Evolutionary conservation across 306 rosid species (phyloP), one percentile per base, ranked within the genome.

Genomic region (Heteromeles arbutifolia): DNA sequence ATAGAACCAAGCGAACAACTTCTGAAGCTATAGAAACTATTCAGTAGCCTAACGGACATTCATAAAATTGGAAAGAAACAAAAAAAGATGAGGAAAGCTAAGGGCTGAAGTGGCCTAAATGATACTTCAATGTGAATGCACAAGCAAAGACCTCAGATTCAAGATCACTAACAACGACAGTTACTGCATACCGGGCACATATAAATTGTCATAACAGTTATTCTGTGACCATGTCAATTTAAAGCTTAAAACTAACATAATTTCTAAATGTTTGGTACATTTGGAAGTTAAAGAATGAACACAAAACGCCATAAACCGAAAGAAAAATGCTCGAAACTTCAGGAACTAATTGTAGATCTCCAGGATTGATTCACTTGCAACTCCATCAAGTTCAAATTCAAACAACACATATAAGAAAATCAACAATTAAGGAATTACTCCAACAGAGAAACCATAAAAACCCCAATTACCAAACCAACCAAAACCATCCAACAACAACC

Each of bases 271-370:
- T 34, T 34, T 34, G 41, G 41, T 34, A 58, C 68, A 82, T 72
- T 75, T 64, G 83, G 68, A 48, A 74, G 74, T 48, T 24, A 41
- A 6, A 43, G 2, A 59, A 69, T 21, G 26, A 78, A 64, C n/a
- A 48, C 70, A 73, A 73, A 75, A 68, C 44, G 25, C 52, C 50
- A 67, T 26, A 73, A 79, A 69, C 75, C 52, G 84, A 80, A 84
- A 76, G 81, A 53, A 71, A 67, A 43, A 50, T 45, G 56, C 32
- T 70, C 11, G 31, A 56, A 77, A 83, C 43, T 74, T 68, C 43
- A 57, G 13, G 52, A 83, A 69, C 76, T 68, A 65, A 79, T 54
- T 61, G 69, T 81, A 82, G 90, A 86, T 87, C 89, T 85, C 83
- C 87, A 72, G 81, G 21, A 14, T 45, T 75, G 78, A 67, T 63